Conservation (phyloP, 495 filamentous ascomycete genomes). For the Cryomyces antarcticus region DNA sequence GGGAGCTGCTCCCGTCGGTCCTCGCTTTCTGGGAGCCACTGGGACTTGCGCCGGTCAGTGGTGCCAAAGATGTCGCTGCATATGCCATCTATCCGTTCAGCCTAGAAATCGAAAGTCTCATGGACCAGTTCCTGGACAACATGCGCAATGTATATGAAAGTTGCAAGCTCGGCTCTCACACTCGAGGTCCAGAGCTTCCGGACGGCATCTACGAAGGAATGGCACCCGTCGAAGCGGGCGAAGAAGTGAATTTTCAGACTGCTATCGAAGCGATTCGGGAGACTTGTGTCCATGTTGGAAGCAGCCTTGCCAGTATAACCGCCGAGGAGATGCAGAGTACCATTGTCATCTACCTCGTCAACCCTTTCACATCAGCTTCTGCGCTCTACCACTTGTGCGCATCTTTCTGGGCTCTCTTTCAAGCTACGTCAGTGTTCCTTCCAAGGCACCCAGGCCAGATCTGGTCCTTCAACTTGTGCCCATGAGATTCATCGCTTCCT, state of each 20-base stretch:
- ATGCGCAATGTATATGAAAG: slow-evolving; percentile 58
- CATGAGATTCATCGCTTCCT: slow-evolving; percentile 44
- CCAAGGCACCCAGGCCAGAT: slow-evolving; percentile 30
- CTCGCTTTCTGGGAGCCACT: slow-evolving; percentile 82
- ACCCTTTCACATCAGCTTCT: slow-evolving; percentile 43
- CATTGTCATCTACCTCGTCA: slow-evolving; percentile 72
- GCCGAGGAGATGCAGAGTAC: slow-evolving; percentile 5
- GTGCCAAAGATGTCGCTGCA: slow-evolving; percentile 56
- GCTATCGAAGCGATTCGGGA: slow-evolving; percentile 4
- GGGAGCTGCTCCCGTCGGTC: slow-evolving; percentile 63
- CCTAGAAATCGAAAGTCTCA: slow-evolving; percentile 34
- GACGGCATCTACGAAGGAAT: slow-evolving; percentile 36
- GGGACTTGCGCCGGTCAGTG: slow-evolving; percentile 58
- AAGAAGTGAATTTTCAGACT: not conserved
- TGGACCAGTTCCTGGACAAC: slow-evolving; percentile 48
- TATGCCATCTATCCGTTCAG: slow-evolving; percentile 59
- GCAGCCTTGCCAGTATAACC: too few species aligned
- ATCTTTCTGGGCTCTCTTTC: slow-evolving; percentile 56
- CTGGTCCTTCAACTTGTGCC: slow-evolving; percentile 72
- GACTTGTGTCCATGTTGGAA: not conserved
- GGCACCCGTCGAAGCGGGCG: slow-evolving; percentile 27
- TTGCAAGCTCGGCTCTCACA: slow-evolving; percentile 56
- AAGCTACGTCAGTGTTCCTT: slow-evolving; percentile 41
- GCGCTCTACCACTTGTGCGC: slow-evolving; percentile 58
- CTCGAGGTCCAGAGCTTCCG: slow-evolving; percentile 27